Percentiles rank a stretch among this genome's conserved stretches.
phyloP scores from a whole-genome alignment of 768 basidiomycete species.

The Cystobasidium tubakii region DNA sequence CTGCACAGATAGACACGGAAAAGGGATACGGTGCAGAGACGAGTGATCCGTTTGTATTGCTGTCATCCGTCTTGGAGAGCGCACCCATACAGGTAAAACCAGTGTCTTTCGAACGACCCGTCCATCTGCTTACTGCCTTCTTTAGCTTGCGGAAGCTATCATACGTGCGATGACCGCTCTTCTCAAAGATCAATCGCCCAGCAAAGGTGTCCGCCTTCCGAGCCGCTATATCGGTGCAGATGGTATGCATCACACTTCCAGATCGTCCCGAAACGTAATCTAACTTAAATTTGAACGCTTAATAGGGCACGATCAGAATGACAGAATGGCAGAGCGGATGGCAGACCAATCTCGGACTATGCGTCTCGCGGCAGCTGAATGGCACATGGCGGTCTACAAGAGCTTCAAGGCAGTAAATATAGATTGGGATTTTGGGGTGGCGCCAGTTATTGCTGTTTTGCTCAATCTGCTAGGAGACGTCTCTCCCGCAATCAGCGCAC shows the following conservation, averaged over 20 bases:
- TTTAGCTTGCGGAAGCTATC: constrained; percentile 7
- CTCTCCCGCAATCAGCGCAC: constrained; percentile 20
- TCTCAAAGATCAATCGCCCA: neutral
- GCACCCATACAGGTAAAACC: neutral
- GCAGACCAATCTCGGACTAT: constrained; percentile 11
- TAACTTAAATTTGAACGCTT: neutral
- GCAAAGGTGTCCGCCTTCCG: neutral
- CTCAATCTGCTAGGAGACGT: constrained; percentile 37
- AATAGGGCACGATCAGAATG: neutral
- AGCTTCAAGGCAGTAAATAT: constrained; percentile 10
- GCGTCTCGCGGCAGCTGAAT: constrained; percentile 32
- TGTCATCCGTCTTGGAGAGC: neutral
- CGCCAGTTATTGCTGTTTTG: constrained; percentile 27
- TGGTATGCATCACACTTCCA: neutral
- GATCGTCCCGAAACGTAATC: too few species aligned
- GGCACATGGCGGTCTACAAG: constrained; percentile 23
- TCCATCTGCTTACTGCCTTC: neutral
- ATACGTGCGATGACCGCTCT: constrained; percentile 7
- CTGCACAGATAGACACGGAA: neutral
- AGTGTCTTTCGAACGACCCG: neutral
- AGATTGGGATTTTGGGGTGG: constrained; percentile 5
- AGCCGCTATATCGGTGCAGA: neutral
- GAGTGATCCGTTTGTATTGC: neutral
- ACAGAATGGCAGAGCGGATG: neutral
- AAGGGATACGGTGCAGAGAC: neutral